Conservation (phyloP, 2,329 filamentous ascomycete genomes). For the Trichoderma sp. region DNA sequence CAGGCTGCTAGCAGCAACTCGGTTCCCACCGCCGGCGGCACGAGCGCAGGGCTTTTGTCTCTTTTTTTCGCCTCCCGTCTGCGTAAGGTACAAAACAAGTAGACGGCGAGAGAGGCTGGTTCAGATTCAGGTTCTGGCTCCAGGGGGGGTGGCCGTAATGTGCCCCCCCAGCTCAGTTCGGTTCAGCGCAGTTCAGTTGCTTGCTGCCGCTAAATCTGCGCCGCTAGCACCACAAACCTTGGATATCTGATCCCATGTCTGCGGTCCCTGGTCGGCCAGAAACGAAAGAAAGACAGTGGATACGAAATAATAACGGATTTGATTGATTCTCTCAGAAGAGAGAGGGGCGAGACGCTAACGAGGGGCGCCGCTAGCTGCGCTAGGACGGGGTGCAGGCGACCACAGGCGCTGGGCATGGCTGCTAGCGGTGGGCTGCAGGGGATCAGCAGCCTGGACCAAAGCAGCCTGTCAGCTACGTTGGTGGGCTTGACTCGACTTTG, state of each 20-base stretch:
- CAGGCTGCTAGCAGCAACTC: neutral
- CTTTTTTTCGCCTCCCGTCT: neutral
- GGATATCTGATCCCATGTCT: neutral
- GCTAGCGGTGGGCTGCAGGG: conserved; percentile 21
- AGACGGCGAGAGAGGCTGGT: neutral
- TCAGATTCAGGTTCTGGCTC: neutral
- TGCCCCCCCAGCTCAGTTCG: neutral
- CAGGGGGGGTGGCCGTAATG: neutral
- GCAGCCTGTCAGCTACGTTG: neutral
- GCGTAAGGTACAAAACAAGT: no score
- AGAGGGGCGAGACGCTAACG: neutral
- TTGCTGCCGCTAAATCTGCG: neutral
- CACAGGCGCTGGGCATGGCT: neutral
- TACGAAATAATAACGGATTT: neutral
- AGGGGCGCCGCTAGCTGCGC: neutral
- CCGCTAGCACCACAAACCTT: neutral
- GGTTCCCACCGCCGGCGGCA: neutral
- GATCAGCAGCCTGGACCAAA: conserved; percentile 10
- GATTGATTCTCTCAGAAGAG: neutral
- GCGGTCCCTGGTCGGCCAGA: neutral
- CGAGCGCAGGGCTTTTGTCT: conserved; percentile 5
- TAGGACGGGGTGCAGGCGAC: neutral
- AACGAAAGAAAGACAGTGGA: neutral
- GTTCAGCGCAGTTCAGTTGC: neutral
- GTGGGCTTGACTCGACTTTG: neutral